A percentile compares a stretch with the other conserved stretches of the same genome.
Conservation (phyloP, 2,329 filamentous ascomycete species). For the Fusarium pseudoanthophilum region DNA sequence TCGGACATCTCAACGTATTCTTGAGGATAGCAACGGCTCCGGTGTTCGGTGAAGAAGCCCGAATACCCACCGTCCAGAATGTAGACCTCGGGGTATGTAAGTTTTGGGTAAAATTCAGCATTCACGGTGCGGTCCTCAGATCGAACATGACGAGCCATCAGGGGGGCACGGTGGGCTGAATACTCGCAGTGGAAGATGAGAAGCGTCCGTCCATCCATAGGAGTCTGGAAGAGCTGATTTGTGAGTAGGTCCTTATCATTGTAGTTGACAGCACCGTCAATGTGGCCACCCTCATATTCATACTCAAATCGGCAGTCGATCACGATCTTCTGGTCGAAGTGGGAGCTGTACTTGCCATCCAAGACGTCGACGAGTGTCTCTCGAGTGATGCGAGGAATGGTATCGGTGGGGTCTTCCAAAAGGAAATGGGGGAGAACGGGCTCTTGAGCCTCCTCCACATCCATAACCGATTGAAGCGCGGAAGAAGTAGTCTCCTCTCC, state of each 20-base stretch:
- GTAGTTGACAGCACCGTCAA: slow-evolving; percentile 92
- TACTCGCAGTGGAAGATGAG: slow-evolving; percentile 98
- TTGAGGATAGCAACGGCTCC: slow-evolving; percentile 86
- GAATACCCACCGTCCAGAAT: slow-evolving; percentile 97
- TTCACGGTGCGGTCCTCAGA: slow-evolving; percentile 89
- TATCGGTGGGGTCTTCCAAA: slow-evolving; percentile 82
- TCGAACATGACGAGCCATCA: slow-evolving; percentile 95
- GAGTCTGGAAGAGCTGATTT: slow-evolving; percentile 77
- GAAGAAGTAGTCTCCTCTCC: slow-evolving; percentile 60
- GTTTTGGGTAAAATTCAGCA: slow-evolving; percentile 82
- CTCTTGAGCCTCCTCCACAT: slow-evolving; percentile 80
- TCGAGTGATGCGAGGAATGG: slow-evolving; percentile 86
- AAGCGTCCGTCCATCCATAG: slow-evolving; percentile 76
- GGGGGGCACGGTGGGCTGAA: slow-evolving; percentile 92
- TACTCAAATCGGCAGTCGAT: slow-evolving; percentile 99
- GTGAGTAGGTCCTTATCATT: slow-evolving; percentile 94
- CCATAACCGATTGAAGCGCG: slow-evolving; percentile 78
- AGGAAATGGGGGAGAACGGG: slow-evolving; percentile 86
- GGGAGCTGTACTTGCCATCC: slow-evolving; percentile 81
- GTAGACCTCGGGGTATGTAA: slow-evolving; percentile 97
- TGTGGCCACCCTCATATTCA: slow-evolving; percentile 96
- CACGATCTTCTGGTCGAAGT: slow-evolving; percentile 84
- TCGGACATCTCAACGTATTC: slow-evolving; percentile 98
- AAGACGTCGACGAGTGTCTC: slow-evolving; percentile 87
- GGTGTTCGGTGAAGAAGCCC: slow-evolving; percentile 85